These are phyloP conservation scores for Mycena albidolilacea DNA, from an alignment of 768 basidiomycete genomes.

Conservation along the genomic window DNA sequence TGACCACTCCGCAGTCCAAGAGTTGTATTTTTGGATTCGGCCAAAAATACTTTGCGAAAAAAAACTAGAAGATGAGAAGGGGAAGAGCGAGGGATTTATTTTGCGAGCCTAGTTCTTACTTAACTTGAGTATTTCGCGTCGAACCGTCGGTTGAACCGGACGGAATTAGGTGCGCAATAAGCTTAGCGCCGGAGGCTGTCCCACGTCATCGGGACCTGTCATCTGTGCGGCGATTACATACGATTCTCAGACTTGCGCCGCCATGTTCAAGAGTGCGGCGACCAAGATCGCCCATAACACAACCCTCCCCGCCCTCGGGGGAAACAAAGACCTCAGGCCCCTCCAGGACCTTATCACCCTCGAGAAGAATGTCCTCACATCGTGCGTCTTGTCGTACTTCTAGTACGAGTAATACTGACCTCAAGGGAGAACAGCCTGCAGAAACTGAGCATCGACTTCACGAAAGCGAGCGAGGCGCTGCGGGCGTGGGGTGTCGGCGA, in stretches of 20 bases:
- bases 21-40: too few species aligned
- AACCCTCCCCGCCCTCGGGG: slow-evolving; percentile 77
- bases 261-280: slow-evolving; percentile 85
- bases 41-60: too few species aligned
- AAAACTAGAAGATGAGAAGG: too few species aligned
- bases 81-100: too few species aligned
- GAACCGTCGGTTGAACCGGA: too few species aligned
- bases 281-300: slow-evolving; percentile 93
- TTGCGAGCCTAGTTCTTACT: too few species aligned
- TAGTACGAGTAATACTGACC: slow-evolving; percentile 6
- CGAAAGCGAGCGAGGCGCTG: slow-evolving; percentile 81
- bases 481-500: slow-evolving; percentile 83
- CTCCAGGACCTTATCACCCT: slow-evolving; percentile 92
- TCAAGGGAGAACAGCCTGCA: slow-evolving; percentile 62
- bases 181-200: too few species aligned
- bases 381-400: slow-evolving; percentile 64
- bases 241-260: too few species aligned
- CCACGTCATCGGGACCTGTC: too few species aligned
- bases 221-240: background rate
- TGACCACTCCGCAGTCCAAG: too few species aligned
- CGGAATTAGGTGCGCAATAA: too few species aligned
- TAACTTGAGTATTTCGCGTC: too few species aligned
- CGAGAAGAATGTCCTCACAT: slow-evolving; percentile 85
- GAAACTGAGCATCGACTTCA: slow-evolving; percentile 74
- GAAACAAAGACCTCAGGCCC: slow-evolving; percentile 83